phyloP scores from a whole-genome alignment of 192 early-diverging fungal genomes.

The Radiomyces spectabilis region DNA sequence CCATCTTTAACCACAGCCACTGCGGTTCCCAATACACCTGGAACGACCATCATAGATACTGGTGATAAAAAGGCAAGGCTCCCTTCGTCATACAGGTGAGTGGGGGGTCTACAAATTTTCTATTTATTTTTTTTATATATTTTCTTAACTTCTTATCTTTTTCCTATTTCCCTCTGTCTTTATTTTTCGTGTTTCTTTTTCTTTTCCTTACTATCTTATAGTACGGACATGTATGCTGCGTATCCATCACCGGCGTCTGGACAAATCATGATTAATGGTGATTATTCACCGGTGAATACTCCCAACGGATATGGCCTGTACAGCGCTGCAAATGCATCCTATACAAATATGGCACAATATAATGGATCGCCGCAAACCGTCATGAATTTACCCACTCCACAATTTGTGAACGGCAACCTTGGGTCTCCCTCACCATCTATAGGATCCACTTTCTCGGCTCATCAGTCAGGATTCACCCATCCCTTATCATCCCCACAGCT shows the following conservation, averaged over 20 bases:
- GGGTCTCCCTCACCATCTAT: slow-evolving; percentile 14
- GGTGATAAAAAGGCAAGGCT: too few relatives aligned
- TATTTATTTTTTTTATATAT: not conserved
- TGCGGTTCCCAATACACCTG: too few relatives aligned
- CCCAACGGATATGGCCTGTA: not conserved
- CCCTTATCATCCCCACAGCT: not conserved
- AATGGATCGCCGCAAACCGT: too few relatives aligned
- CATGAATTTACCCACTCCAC: slow-evolving; percentile 1
- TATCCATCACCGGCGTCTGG: not conserved
- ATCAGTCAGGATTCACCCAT: not conserved
- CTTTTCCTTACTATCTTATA: not conserved
- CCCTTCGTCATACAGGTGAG: too few relatives aligned
- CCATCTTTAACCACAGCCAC: not conserved
- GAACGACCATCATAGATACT: too few relatives aligned
- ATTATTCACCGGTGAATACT: not conserved
- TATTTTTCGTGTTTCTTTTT: not conserved
- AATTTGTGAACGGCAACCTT: slow-evolving; percentile 5
- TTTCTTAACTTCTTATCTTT: not conserved
- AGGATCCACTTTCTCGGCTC: slow-evolving; percentile 4
- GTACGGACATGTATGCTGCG: slow-evolving; percentile 1
- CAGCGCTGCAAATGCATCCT: not conserved
- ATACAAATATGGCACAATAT: not conserved
- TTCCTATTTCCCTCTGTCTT: not conserved
- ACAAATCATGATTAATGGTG: not conserved
- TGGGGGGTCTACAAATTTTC: too few relatives aligned